Evolutionary conservation across 2,329 filamentous ascomycete species (phyloP).

Genomic region (Aureobasidium sp.): DNA sequence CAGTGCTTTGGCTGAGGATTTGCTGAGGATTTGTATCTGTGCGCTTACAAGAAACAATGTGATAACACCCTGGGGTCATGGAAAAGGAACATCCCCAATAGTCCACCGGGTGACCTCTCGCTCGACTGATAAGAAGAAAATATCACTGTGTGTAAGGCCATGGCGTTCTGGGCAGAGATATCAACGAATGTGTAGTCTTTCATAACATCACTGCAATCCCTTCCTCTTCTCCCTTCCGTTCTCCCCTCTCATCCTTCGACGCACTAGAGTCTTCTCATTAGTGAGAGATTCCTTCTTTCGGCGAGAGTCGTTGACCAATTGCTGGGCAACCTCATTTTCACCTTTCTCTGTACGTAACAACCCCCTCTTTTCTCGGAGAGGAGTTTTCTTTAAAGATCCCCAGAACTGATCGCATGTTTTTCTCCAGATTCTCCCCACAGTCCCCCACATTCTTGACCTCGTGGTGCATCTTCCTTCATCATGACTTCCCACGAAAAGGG

Average conservation of each 20-base stretch:
- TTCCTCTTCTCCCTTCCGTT: neutral
- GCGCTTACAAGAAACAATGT: neutral
- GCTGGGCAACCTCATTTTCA: neutral
- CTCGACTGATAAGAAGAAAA: conserved; percentile 2
- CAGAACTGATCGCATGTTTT: neutral
- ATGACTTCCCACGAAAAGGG: conserved; percentile 6
- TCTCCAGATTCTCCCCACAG: conserved; percentile 8
- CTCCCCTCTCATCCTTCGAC: neutral
- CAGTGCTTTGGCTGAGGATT: neutral
- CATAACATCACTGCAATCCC: neutral
- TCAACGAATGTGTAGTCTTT: neutral
- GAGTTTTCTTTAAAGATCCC: neutral
- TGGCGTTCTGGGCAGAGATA: conserved; percentile 3
- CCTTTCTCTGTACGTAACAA: neutral
- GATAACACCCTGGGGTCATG: neutral
- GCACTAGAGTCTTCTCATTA: conserved; percentile 1
- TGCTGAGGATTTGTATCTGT: neutral
- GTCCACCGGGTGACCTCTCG: neutral
- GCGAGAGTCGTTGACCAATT: neutral
- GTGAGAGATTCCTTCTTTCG: conserved; percentile 10
- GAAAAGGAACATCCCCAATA: neutral
- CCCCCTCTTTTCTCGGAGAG: neutral
- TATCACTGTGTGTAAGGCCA: neutral
- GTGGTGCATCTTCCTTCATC: neutral
- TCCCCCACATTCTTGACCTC: neutral